Base-by-base conservation (phyloP, 1,284 basidiomycete genomes). In the Exobasidium cylindrosporum region DNA sequence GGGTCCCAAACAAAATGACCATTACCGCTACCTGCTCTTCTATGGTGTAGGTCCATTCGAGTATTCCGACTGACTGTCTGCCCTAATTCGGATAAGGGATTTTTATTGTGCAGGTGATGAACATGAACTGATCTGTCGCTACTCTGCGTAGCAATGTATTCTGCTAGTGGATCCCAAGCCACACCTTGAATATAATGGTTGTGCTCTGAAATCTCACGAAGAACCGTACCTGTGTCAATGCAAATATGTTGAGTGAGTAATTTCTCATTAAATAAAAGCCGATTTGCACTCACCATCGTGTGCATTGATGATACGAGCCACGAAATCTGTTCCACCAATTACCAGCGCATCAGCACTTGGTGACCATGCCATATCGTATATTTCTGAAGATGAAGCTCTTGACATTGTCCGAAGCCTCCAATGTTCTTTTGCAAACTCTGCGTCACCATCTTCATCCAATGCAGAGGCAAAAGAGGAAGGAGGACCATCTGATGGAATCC, bases 311-410 rank as follows among this genome's bases (percentile, higher is more conserved):
- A 97, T 87, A 52, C 92, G 84, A 0, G 93, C 94, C 1, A 89
- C 90, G 77, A 97, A 97, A 80, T 98, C 96, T 3, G 95, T 97
- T 73, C 92, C 94, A 7, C 95, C 95, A 13, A 92, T 89, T 56
- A 97, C 86, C 63, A 99, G 86, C 68, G 91, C 94, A 71, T 95
- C 91, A 52, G 94, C 92, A 26, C 90, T 89, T 0, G 96, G 96
- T 67, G 91, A 93, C 95, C 95, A 98, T 0, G 93, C 91, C 50
- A 98, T 84, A 80, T 98, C 95, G 80, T 98, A 97, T 11, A 98
- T 92, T 80, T 97, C 93, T 49, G 71, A 69, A 44, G 69, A 62
- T 1, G 75, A 73, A 17, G 74, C 68, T 88, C 90, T 85, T 74
- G 95, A 89, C 64, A 91, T 90, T 44, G 88, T 91, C 58, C 92